These are phyloP conservation scores for Clavulina sp. DNA, from an alignment of 768 basidiomycete species.

Conservation along the genomic window DNA sequence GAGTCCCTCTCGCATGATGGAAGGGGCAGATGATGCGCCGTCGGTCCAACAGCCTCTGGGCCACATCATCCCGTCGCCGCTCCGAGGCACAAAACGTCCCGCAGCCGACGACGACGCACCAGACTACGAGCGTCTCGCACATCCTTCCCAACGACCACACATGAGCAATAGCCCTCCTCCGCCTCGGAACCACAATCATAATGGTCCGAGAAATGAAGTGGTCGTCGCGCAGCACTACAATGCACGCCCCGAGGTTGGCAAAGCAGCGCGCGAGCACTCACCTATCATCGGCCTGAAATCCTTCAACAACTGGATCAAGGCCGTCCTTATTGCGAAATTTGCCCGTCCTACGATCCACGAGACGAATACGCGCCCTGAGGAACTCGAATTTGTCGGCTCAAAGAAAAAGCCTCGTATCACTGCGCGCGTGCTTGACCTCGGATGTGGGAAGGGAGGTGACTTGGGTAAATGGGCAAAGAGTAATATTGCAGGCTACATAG, in stretches of 20 bases:
- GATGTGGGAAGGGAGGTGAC: constrained; percentile 98
- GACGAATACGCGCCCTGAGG: constrained; percentile 16
- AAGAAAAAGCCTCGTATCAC: neutral
- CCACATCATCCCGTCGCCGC: no score
- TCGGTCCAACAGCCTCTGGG: no score
- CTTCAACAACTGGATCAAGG: constrained; percentile 99
- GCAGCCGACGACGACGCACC: no score
- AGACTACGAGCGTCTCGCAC: no score
- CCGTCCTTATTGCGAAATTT: constrained; percentile 83
- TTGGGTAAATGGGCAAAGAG: constrained; percentile 91
- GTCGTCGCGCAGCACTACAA: constrained; percentile 79
- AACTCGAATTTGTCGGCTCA: constrained; percentile 7
- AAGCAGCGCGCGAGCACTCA: constrained; percentile 65
- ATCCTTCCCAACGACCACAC: no score
- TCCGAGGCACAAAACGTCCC: no score
- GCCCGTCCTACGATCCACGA: constrained; percentile 49
- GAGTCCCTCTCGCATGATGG: no score
- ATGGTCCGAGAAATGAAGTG: no score
- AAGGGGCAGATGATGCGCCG: no score
- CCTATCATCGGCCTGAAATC: constrained; percentile 93
- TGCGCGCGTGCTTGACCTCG: constrained; percentile 75
- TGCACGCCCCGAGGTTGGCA: constrained; percentile 77
- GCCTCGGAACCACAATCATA: no score
- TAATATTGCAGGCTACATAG: constrained; percentile 57
- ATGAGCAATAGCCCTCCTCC: no score